Conservation (phyloP, 805 yeast genomes). For the Debaryomyces hansenii region DNA sequence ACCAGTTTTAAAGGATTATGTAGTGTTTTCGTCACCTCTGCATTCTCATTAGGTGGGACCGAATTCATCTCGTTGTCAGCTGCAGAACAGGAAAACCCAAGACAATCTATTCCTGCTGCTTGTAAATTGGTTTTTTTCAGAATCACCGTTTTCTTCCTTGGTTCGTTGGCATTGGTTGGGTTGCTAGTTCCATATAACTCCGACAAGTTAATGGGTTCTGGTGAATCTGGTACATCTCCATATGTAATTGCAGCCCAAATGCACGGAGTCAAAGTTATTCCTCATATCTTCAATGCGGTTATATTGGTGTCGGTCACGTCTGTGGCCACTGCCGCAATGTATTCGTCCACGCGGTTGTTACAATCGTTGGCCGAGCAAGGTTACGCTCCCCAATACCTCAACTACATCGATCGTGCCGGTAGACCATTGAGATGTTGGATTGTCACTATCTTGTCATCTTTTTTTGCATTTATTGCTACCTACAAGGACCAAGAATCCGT, state of each 20-base stretch:
- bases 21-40: slow-evolving; percentile 39
- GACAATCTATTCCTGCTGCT: slow-evolving; percentile 40
- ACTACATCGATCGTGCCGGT: slow-evolving; percentile 40
- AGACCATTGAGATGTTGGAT: slow-evolving; percentile 40
- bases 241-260: slow-evolving; percentile 41
- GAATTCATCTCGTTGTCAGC: slow-evolving; percentile 41
- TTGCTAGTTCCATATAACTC: slow-evolving; percentile 38
- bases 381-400: slow-evolving; percentile 38
- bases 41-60: slow-evolving; percentile 41
- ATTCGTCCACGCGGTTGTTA: slow-evolving; percentile 42
- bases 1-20: slow-evolving; percentile 42
- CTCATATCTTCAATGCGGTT: slow-evolving; percentile 41
- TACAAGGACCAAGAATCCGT: slow-evolving; percentile 39
- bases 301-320: slow-evolving; percentile 41
- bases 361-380: slow-evolving; percentile 44
- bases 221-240: slow-evolving; percentile 38
- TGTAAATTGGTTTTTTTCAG: slow-evolving; percentile 42
- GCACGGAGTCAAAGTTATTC: slow-evolving; percentile 38
- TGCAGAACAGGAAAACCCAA: slow-evolving; percentile 40
- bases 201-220: slow-evolving; percentile 33
- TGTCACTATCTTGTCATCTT: slow-evolving; percentile 31
- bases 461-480: slow-evolving; percentile 41
- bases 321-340: slow-evolving; percentile 42
- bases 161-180: slow-evolving; percentile 38
- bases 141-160: slow-evolving; percentile 36